phyloP scores from a whole-genome alignment of 495 filamentous ascomycete species.

The Thozetella sp. region DNA sequence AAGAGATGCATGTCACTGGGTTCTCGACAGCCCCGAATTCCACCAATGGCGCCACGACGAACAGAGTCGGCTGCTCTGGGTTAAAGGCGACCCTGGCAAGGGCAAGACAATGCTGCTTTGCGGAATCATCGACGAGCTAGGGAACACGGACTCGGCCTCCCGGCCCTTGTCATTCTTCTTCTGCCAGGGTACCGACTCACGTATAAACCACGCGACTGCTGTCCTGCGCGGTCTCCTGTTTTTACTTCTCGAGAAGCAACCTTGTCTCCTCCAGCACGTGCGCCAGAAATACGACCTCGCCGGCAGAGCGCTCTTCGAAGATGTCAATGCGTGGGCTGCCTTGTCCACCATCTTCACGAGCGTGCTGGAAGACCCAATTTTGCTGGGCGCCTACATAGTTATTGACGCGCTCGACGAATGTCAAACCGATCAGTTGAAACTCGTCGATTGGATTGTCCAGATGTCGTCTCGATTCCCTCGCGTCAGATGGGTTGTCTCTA shows the following conservation, averaged over 20 bases:
- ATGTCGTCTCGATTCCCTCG: constrained; percentile 11
- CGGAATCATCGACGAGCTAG: constrained; percentile 37
- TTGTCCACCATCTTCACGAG: constrained; percentile 23
- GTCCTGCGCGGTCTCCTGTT: constrained; percentile 35
- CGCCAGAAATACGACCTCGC: constrained; percentile 23
- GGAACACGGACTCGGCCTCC: not conserved
- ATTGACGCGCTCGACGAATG: constrained; percentile 55
- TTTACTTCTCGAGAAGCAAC: constrained; percentile 23
- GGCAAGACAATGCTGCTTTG: constrained; percentile 52
- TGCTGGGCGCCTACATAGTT: constrained; percentile 25
- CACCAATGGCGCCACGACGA: constrained; percentile 25
- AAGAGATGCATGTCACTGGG: constrained; percentile 39
- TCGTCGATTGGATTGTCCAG: constrained; percentile 28
- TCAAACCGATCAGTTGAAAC: constrained; percentile 12
- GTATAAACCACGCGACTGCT: constrained; percentile 29
- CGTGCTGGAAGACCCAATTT: constrained; percentile 28
- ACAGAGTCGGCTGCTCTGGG: constrained; percentile 40
- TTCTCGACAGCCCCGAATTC: constrained; percentile 38
- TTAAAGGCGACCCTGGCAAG: constrained; percentile 44
- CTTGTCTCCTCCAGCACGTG: constrained; percentile 22
- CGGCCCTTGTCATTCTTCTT: constrained; percentile 45
- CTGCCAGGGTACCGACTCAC: constrained; percentile 36
- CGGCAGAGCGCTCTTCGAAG: constrained; percentile 26
- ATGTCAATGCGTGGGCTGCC: constrained; percentile 23
- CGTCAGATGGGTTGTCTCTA: constrained; percentile 40